Evolutionary conservation across 768 basidiomycete species (phyloP).

Genomic region (Tylopilus felleus): DNA sequence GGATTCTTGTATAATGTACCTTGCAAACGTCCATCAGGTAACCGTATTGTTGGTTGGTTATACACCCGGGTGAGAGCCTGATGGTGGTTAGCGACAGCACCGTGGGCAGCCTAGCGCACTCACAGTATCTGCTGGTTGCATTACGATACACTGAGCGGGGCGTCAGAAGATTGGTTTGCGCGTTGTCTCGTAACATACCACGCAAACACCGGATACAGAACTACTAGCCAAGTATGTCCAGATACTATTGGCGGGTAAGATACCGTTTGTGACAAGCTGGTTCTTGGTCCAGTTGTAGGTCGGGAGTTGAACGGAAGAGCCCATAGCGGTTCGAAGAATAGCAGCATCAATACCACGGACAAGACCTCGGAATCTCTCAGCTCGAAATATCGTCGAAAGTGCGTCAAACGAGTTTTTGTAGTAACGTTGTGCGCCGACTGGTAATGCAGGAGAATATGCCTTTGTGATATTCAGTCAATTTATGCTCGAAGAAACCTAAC

Average conservation of each 20-base stretch:
- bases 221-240: slow-evolving; percentile 89
- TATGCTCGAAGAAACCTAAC: not conserved
- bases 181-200: slow-evolving; percentile 51
- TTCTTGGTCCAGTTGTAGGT: slow-evolving; percentile 94
- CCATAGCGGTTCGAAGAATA: slow-evolving; percentile 91
- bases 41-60: slow-evolving; percentile 80
- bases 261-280: slow-evolving; percentile 62
- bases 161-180: slow-evolving; percentile 1
- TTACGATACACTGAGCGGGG: slow-evolving; percentile 64
- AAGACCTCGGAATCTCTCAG: slow-evolving; percentile 78
- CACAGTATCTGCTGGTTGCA: slow-evolving; percentile 94
- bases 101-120: slow-evolving; percentile 24
- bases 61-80: slow-evolving; percentile 89
- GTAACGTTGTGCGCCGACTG: slow-evolving; percentile 91
- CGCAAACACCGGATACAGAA: slow-evolving; percentile 86
- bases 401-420: slow-evolving; percentile 87
- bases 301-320: slow-evolving; percentile 92
- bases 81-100: not conserved
- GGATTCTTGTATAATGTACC: slow-evolving; percentile 88
- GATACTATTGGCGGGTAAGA: slow-evolving; percentile 71
- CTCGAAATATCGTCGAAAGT: slow-evolving; percentile 68
- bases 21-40: slow-evolving; percentile 66
- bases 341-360: slow-evolving; percentile 92
- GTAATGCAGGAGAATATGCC: slow-evolving; percentile 93
- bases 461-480: slow-evolving; percentile 26